These are phyloP conservation scores for Nemania diffusa DNA, from an alignment of 2,329 filamentous ascomycete genomes.

Conservation along the genomic window DNA sequence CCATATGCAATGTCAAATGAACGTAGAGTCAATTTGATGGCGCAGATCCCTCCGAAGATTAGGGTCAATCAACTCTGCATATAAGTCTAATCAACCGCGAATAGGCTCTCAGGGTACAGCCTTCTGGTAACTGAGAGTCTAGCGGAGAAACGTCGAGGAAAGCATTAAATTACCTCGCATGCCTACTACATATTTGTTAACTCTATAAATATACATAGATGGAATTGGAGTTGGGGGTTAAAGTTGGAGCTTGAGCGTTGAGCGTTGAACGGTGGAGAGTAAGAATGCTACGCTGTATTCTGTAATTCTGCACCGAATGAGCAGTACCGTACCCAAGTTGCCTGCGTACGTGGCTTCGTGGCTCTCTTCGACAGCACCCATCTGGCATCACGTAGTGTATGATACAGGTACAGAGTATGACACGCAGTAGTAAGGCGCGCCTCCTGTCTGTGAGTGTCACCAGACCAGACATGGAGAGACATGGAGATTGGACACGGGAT, in stretches of 20 bases:
- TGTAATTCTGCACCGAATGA: neutral
- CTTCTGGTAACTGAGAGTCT: neutral
- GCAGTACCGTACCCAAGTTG: neutral
- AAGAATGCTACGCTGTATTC: neutral
- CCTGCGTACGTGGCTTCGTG: neutral
- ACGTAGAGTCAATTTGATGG: neutral
- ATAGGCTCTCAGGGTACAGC: neutral
- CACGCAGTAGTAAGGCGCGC: too few species aligned
- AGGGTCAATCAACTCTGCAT: neutral
- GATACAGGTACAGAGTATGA: too few species aligned
- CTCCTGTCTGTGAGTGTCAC: neutral
- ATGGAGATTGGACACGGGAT: neutral
- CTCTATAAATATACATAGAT: neutral
- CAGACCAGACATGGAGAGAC: neutral
- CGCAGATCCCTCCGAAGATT: neutral
- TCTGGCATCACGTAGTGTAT: neutral
- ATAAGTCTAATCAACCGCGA: neutral
- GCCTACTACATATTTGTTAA: too few species aligned
- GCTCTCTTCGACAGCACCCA: neutral
- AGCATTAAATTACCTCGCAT: neutral
- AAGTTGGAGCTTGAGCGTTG: too few species aligned
- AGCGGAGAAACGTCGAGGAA: neutral
- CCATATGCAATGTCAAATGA: neutral
- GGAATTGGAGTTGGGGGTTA: neutral
- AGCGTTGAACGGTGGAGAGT: neutral